Evolutionary conservation across 148 eudicot genomes (phyloP), one percentile per base, ranked within the genome.

Genomic region (Hydrangea macrophylla): DNA sequence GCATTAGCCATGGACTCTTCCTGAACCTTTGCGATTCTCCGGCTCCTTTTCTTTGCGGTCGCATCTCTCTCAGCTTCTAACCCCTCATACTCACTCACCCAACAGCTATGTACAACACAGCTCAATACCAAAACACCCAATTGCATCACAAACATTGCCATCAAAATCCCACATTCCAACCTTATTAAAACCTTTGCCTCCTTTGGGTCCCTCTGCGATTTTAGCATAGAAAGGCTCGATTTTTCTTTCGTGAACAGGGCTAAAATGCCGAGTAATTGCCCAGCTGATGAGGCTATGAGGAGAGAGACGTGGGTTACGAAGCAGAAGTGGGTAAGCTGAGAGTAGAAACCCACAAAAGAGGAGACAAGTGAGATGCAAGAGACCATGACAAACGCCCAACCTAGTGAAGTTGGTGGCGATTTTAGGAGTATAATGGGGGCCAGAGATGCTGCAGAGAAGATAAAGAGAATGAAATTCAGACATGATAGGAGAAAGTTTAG

Each of bases 161-260:
- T 72, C 73, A 90, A 71, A 64, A 82, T 57, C 84, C 85, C 90
- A 76, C 92, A 82, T 70, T 85, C 89, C 69, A 88, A n/a, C 44
- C 96, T 78, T 40, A 84, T 87, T 60, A 90, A 70, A 55, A 88
- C 33, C 80, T 78, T 83, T 0, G 92, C 90, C 79, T 90, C 92
- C 40, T 70, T 77, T 0, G 82, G 88, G 59, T 87, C 92, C 44
- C 90, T 72, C 1, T 64, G 42, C 2, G 92, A 82, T 9, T 65
- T 72, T 1, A 90, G 73, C 82, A 76, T 75, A 20, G 85, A 62
- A 31, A 90, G 78, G 66, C 87, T 85, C 44, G 75, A 64, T 33
- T 79, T 87, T 65, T 90, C 96, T 71, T 78, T 83, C 5, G 76
- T 51, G 18, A 83, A 87, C 27, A 85, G 65, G 64, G 87, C 81